Conservation (phyloP, 257 asterid species). For the Mentha longifolia region DNA sequence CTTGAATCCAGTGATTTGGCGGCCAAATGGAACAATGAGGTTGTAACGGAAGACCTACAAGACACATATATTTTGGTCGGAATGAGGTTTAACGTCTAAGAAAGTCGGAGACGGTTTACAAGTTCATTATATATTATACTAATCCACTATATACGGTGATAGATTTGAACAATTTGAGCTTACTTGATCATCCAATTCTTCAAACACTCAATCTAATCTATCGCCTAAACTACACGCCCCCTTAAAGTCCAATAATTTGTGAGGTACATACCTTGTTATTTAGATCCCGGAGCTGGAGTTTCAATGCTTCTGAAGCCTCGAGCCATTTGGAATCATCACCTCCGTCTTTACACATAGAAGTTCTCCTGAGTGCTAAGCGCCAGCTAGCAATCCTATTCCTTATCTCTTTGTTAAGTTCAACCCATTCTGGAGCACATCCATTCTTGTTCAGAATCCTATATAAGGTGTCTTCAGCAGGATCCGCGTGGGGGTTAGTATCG, state of each 20-base stretch:
- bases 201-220: no score
- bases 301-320: conserved; percentile 61
- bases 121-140: no score
- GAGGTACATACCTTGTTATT: conserved; percentile 61
- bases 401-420: conserved; percentile 88
- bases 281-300: conserved; percentile 68
- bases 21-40: conserved; percentile 87
- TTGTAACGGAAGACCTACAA: conserved; percentile 78
- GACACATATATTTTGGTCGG: background rate
- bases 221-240: no score
- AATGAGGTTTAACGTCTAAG: background rate
- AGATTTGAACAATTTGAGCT: no score
- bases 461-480: conserved; percentile 86
- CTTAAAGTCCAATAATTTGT: background rate
- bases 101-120: background rate
- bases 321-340: conserved; percentile 59
- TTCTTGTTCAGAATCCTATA: conserved; percentile 79
- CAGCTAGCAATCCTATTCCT: conserved; percentile 56
- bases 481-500: conserved; percentile 75
- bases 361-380: conserved; percentile 66
- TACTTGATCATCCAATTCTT: no score
- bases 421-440: conserved; percentile 94
- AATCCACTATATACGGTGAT: no score
- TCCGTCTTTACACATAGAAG: conserved; percentile 47
- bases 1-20: conserved; percentile 77